Evolutionary conservation across 306 rosid species (phyloP), one percentile per base, ranked within the genome.

Genomic region (Citrullus mucosospermus): DNA sequence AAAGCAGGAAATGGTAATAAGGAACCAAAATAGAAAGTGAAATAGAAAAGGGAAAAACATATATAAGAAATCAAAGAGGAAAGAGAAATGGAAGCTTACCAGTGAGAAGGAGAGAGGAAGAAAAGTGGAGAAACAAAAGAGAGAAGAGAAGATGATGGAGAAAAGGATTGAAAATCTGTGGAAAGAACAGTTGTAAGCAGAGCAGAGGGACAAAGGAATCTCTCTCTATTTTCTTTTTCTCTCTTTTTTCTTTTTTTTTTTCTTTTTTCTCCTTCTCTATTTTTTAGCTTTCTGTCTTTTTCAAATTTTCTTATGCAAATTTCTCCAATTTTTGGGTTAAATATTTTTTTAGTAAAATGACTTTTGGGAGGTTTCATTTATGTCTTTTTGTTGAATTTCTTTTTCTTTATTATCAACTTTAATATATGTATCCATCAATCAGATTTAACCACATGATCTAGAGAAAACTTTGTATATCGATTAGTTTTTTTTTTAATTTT

Each of bases 51-150:
- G 53, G 9, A 1, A 14, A 66, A 86, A 75, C 59, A 77, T 36
- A 77, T 36, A 28, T 79, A 73, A 43, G 16, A 56, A 44, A 61
- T 58, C 8, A 39, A 43, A 51, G 54, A 1, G 71, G 6, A 53
- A 17, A 53, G 72, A 48, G 60, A 25, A 62, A 85, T 82, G 77
- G 63, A 74, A 78, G 80, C 81, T 82, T 74, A 84, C 86, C 85
- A 13, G 80, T 34, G 79, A 72, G 65, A 61, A 36, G 22, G 75
- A 51, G 36, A 78, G 56, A 75, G 63, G 75, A 48, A 25, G 36
- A 13, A 17, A 75, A 20, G 20, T 30, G 22, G n/a, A 4, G 41
- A 79, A 78, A 38, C 80, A 32, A 75, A 54, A 56, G 8, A 4
- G 14, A 13, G n/a, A 28, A 63, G 57, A 53, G 73, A 75, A 22